These are phyloP conservation scores for Solioccasus polychromus DNA, from an alignment of 768 basidiomycete species.

Conservation along the genomic window DNA sequence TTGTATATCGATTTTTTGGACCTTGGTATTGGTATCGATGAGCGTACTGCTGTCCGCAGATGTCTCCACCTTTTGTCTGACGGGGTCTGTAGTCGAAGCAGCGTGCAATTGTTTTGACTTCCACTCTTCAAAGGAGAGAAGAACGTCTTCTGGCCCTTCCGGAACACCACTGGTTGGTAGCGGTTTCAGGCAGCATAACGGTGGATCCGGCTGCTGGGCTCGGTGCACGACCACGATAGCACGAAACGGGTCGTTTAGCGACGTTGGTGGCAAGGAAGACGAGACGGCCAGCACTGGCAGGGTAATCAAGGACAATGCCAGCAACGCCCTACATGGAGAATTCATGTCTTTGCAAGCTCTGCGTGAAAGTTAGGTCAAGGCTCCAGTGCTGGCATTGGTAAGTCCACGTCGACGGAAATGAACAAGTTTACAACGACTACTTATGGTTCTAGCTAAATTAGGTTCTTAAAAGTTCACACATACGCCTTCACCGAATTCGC, in stretches of 20 bases:
- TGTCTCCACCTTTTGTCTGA: conserved; percentile 3
- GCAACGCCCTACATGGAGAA: conserved; percentile 11
- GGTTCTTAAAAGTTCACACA: no score
- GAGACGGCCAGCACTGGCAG: conserved; percentile 29
- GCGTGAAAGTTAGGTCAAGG: not conserved
- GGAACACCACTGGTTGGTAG: conserved; percentile 33
- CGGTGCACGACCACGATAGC: conserved; percentile 50
- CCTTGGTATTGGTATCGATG: not conserved
- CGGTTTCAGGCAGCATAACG: conserved; percentile 69
- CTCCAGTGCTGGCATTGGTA: conserved; percentile 8
- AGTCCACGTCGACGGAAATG: not conserved
- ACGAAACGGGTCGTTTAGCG: conserved; percentile 59
- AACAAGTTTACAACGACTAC: no score
- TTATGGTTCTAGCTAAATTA: no score
- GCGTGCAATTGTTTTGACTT: conserved; percentile 62
- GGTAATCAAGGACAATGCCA: conserved; percentile 35
- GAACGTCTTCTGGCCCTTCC: conserved; percentile 53
- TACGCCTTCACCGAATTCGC: no score
- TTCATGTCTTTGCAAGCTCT: conserved; percentile 10
- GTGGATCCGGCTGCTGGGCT: conserved; percentile 45
- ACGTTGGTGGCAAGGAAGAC: conserved; percentile 32
- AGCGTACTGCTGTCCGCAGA: conserved; percentile 2
- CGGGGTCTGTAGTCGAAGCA: conserved; percentile 29
- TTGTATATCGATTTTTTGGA: conserved; percentile 3
- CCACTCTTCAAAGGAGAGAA: conserved; percentile 89